Percentiles rank a stretch among this genome's conserved stretches.
phyloP scores from a whole-genome alignment of 2,329 filamentous ascomycete species.

The Pezicula rhizophila region DNA sequence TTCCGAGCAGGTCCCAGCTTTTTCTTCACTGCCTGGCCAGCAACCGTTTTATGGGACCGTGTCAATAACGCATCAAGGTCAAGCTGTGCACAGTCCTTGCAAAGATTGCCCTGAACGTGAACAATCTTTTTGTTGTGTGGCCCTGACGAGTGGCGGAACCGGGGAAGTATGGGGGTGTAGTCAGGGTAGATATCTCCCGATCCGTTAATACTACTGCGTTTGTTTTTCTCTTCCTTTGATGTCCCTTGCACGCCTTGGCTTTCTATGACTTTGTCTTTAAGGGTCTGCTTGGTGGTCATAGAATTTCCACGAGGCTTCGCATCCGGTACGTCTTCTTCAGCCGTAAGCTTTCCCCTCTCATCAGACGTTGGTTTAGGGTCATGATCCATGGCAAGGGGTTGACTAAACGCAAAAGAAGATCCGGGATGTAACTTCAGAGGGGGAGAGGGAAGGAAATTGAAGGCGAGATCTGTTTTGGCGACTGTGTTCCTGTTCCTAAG shows the following conservation, averaged over 20 bases:
- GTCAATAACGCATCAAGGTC: slow-evolving; percentile 1
- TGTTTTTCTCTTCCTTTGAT: neutral
- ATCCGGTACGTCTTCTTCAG: neutral
- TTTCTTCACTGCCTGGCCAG: neutral
- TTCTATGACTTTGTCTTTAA: slow-evolving; percentile 1
- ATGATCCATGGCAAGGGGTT: slow-evolving; percentile 1
- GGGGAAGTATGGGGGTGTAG: slow-evolving; percentile 1
- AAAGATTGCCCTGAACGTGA: neutral
- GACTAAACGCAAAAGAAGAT: neutral
- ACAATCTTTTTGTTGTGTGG: slow-evolving; percentile 1
- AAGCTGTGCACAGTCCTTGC: slow-evolving; percentile 2
- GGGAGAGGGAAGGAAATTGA: neutral
- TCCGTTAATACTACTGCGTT: neutral
- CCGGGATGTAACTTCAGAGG: neutral
- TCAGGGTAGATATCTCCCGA: neutral
- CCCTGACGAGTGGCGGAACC: slow-evolving; percentile 2
- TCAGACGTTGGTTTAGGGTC: slow-evolving; percentile 1
- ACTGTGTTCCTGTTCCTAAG: slow-evolving; percentile 20
- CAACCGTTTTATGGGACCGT: slow-evolving; percentile 3
- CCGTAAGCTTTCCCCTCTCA: neutral
- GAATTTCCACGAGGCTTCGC: slow-evolving; percentile 1
- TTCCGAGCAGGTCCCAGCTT: slow-evolving; percentile 1
- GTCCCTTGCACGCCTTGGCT: slow-evolving; percentile 1
- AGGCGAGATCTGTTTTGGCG: neutral
- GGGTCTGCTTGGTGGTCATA: neutral